phyloP scores from a whole-genome alignment of 805 yeast species.

The Ogataea saltuana region DNA sequence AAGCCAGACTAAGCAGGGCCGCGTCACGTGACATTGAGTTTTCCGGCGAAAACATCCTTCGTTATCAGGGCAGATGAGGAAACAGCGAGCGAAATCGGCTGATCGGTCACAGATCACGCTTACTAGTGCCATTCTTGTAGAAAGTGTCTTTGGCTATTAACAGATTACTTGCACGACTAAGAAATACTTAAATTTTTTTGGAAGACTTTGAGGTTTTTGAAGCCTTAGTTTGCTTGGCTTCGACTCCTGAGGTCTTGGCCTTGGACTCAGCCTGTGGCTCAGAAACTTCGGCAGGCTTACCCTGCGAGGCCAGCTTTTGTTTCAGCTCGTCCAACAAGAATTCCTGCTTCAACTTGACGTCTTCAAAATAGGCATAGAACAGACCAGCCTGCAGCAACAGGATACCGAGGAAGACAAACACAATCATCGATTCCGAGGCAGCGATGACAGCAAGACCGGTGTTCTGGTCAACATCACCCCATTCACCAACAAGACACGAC shows the following conservation, averaged over 20 bases:
- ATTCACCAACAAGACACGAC: slow-evolving; percentile 66
- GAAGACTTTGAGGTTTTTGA: slow-evolving; percentile 26
- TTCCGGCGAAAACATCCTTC: no score
- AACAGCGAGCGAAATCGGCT: no score
- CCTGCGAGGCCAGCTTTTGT: slow-evolving; percentile 19
- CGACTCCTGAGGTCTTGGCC: slow-evolving; percentile 22
- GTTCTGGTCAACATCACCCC: slow-evolving; percentile 91
- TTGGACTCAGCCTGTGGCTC: slow-evolving; percentile 2
- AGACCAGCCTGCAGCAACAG: slow-evolving; percentile 83
- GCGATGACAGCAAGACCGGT: slow-evolving; percentile 92
- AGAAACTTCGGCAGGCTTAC: background rate
- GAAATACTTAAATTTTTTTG: slow-evolving; percentile 4
- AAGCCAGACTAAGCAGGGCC: no score
- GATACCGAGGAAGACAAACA: slow-evolving; percentile 74
- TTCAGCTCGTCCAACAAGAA: slow-evolving; percentile 31
- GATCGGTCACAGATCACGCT: background rate
- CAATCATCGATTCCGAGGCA: slow-evolving; percentile 79
- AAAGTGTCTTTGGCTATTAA: background rate
- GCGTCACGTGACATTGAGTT: no score
- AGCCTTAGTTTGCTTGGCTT: slow-evolving; percentile 23
- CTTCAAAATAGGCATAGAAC: slow-evolving; percentile 63
- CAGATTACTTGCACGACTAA: background rate
- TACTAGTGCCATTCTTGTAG: background rate
- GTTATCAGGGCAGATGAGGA: no score
- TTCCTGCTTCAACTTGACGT: slow-evolving; percentile 27